Base-by-base conservation (phyloP, 345 rosid species). In the Raphanus raphanistrum region DNA sequence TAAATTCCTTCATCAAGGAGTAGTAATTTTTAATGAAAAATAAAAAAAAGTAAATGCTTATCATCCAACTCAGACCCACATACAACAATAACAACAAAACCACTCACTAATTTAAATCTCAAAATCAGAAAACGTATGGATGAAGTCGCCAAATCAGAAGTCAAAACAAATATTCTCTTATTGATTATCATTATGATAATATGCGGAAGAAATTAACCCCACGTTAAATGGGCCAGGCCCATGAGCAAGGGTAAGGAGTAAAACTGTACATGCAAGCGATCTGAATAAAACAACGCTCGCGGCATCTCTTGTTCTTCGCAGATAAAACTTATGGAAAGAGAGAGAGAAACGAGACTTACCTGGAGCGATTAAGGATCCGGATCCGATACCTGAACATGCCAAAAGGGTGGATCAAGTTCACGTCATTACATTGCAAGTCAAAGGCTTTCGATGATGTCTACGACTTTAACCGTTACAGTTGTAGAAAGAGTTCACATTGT, bases 351-450 rank as follows among this genome's bases (percentile, higher is more conserved):
- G 5, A 21, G 7, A 17, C 21, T 64, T 21, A 4, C 6, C 21
- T 36, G 16, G 55, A 48, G 55, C 16, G 16, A 48, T 17, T 50
- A 50, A 50, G 75, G 71, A 70, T 73, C 71, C 63, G 68, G 28
- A 70, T 33, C 80, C 64, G 21, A n/a, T 83, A 74, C 59, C 90
- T 88, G 9, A 71, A 65, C 63, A 92, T 91, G 98, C 97, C 97
- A 43, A 78, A 15, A 32, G 84, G 90, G 52, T 95, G 99, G 99
- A 87, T 95, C 27, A 95, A 92, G 79, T 50, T 50, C 55, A 50
- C 17, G 55, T 91, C 98, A 0, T 64, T 92, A 43, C 96, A 92
- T 68, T 95, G 99, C 87, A 95, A 88, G 80, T 92, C 99, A n/a
- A 87, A 86, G 74, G 98, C 99, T 1, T 86, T 81, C 57, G 97